Conservation (phyloP, 2,329 filamentous ascomycete genomes). For the Neopestalotiopsis sp. region DNA sequence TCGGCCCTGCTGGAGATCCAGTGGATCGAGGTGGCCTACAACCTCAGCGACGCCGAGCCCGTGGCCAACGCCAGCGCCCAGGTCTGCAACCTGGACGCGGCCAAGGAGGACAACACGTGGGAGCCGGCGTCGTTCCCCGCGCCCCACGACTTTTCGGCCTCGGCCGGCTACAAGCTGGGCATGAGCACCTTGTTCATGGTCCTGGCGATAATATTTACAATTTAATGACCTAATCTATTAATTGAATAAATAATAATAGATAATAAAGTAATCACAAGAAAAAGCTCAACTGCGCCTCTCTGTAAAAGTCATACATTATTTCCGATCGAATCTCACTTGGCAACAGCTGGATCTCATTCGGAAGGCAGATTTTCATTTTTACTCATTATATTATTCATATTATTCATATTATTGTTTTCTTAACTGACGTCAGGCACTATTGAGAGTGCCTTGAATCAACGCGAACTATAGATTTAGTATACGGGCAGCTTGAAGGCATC, state of each 20-base stretch:
- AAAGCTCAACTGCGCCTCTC: too few species aligned
- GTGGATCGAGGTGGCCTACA: conserved; percentile 14
- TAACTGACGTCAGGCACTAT: not conserved
- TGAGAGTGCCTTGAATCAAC: not conserved
- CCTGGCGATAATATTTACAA: not conserved
- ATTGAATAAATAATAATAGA: too few species aligned
- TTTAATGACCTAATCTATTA: not conserved
- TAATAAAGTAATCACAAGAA: too few species aligned
- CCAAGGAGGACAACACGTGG: not conserved
- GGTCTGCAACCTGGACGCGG: conserved; percentile 5
- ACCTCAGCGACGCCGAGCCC: conserved; percentile 8
- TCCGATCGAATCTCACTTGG: too few species aligned
- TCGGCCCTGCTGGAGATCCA: conserved; percentile 12
- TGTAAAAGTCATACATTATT: too few species aligned
- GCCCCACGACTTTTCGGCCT: not conserved
- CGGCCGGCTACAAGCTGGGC: conserved; percentile 8
- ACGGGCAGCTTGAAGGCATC: conserved; percentile 27
- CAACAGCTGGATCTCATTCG: too few species aligned
- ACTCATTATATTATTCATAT: too few species aligned
- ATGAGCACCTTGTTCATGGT: conserved; percentile 5
- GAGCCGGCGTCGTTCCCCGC: not conserved
- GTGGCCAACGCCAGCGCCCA: not conserved
- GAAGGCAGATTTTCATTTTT: too few species aligned
- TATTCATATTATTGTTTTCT: too few species aligned
- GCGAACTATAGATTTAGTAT: conserved; percentile 15